Percentiles rank a stretch among this genome's conserved stretches.
These are phyloP conservation scores for Globisporangium middletonii DNA, from an alignment of 352 stramenopile genomes.

Conservation along the genomic window DNA sequence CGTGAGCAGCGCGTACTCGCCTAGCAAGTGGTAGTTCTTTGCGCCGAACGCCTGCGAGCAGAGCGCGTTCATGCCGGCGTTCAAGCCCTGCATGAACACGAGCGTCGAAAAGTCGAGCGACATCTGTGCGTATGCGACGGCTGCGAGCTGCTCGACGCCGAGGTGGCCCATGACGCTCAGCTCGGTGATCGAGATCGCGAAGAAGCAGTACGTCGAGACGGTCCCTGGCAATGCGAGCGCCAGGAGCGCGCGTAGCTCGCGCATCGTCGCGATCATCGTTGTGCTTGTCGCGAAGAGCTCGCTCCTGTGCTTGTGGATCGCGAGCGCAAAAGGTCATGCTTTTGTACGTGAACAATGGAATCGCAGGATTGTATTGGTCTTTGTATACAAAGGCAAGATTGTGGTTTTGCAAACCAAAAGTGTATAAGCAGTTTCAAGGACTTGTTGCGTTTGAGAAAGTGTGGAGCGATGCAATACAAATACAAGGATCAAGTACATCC, in stretches of 20 bases:
- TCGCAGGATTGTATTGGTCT: too few species aligned
- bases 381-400: too few species aligned
- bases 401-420: too few species aligned
- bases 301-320: too few species aligned
- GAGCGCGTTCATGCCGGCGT: slow-evolving; percentile 72
- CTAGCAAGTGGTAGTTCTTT: slow-evolving; percentile 73
- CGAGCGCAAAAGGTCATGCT: too few species aligned
- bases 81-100: slow-evolving; percentile 79
- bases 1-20: slow-evolving; percentile 57
- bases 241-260: slow-evolving; percentile 37
- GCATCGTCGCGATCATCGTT: too few species aligned
- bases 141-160: slow-evolving; percentile 71
- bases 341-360: too few species aligned
- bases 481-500: too few species aligned
- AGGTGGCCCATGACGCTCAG: slow-evolving; percentile 78
- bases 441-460: too few species aligned
- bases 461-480: too few species aligned
- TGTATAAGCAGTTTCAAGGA: too few species aligned
- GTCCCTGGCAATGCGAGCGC: slow-evolving; percentile 51
- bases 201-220: slow-evolving; percentile 73
- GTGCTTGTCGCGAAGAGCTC: too few species aligned
- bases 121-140: slow-evolving; percentile 73
- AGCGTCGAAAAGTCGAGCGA: slow-evolving; percentile 71
- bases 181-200: slow-evolving; percentile 74
- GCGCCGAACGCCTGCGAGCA: slow-evolving; percentile 82